A percentile compares a stretch with the other conserved stretches of the same genome.
These are phyloP conservation scores for Paramecium tetraurelia DNA, from an alignment of 73 alveolate genomes.

Conservation along the genomic window DNA sequence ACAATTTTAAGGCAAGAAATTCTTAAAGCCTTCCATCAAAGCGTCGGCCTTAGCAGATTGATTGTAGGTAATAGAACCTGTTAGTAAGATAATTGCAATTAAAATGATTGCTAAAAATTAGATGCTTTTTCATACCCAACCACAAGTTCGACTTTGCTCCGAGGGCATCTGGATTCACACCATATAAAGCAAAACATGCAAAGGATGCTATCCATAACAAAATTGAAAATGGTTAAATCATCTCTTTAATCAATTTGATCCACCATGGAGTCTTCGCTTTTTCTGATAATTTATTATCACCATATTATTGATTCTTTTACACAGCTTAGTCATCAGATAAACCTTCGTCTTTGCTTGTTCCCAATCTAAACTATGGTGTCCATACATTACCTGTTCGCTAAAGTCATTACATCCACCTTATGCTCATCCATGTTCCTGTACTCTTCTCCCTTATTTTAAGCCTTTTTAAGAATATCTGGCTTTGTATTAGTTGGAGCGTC, in stretches of 20 bases:
- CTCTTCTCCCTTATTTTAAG: constrained; percentile 25
- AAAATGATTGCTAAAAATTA: constrained; percentile 86
- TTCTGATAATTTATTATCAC: constrained; percentile 85
- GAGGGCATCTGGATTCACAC: constrained; percentile 70
- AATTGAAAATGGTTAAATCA: constrained; percentile 81
- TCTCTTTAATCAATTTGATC: constrained; percentile 70
- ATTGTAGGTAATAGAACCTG: constrained; percentile 74
- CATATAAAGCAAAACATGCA: constrained; percentile 82
- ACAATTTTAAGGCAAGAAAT: constrained; percentile 64
- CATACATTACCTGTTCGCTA: background rate
- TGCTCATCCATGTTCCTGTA: constrained; percentile 67
- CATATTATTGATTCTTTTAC: constrained; percentile 66
- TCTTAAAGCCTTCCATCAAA: constrained; percentile 84
- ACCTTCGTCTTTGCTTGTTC: constrained; percentile 45
- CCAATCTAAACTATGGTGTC: background rate
- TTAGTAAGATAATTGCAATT: constrained; percentile 75
- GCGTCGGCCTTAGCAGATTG: constrained; percentile 84
- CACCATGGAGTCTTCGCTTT: constrained; percentile 81
- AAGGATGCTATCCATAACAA: constrained; percentile 89
- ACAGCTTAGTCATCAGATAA: constrained; percentile 56
- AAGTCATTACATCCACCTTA: background rate
- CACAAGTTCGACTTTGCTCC: constrained; percentile 56
- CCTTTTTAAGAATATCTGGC: background rate
- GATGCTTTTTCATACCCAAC: constrained; percentile 1
- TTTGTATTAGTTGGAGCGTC: background rate